These are phyloP conservation scores for Basidioascus undulatus DNA, from an alignment of 768 basidiomycete species.

Conservation along the genomic window DNA sequence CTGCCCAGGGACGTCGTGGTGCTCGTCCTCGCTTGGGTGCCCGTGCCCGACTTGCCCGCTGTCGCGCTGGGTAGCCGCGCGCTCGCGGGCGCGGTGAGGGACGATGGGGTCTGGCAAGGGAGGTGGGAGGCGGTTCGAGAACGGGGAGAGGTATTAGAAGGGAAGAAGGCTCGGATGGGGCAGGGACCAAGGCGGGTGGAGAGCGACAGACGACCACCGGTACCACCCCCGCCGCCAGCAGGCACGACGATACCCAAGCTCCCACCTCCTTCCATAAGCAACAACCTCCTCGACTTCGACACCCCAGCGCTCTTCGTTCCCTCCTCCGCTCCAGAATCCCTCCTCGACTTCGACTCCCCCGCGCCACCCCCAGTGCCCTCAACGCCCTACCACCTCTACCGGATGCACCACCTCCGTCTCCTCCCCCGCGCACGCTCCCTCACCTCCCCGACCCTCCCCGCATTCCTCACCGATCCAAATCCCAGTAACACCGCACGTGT, in stretches of 20 bases:
- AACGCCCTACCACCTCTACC: conserved; percentile 3
- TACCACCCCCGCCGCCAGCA: background rate
- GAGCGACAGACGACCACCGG: conserved; percentile 20
- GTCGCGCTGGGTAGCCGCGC: conserved; percentile 46
- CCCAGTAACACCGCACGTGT: conserved; percentile 23
- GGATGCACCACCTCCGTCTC: conserved; percentile 19
- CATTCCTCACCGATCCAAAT: conserved; percentile 10
- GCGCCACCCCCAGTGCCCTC: background rate
- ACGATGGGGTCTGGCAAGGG: conserved; percentile 54
- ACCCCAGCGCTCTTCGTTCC: background rate
- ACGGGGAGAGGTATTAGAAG: conserved; percentile 1
- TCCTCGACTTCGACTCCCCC: background rate
- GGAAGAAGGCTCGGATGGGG: background rate
- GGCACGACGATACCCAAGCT: background rate
- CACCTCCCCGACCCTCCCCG: conserved; percentile 34
- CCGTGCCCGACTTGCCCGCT: conserved; percentile 54
- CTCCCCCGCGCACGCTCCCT: conserved; percentile 18
- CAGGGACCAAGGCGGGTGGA: conserved; percentile 19
- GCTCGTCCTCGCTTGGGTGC: conserved; percentile 43
- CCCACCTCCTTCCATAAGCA: background rate
- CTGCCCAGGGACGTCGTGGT: conserved; percentile 58
- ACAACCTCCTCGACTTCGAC: background rate
- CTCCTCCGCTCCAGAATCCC: background rate
- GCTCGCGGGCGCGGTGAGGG: conserved; percentile 34
- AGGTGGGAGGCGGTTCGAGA: conserved; percentile 27